phyloP scores from a whole-genome alignment of 768 basidiomycete genomes.

The Mycena floridula region DNA sequence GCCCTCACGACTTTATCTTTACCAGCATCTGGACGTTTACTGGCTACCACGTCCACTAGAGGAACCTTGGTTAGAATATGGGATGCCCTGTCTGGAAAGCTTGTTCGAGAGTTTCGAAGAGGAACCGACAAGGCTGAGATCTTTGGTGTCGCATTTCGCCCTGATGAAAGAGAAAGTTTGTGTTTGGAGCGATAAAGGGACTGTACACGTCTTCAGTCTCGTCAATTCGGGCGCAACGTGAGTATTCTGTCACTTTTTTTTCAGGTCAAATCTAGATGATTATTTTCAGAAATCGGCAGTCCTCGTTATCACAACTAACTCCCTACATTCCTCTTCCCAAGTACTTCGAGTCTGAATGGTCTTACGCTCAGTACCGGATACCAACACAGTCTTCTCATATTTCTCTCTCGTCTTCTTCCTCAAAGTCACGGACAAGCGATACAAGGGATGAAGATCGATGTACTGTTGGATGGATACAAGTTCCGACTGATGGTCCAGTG shows the following conservation, averaged over 20 bases:
- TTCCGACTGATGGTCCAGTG: constrained; percentile 28
- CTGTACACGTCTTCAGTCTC: constrained; percentile 84
- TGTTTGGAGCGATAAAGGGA: constrained; percentile 95
- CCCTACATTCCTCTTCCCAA: constrained; percentile 81
- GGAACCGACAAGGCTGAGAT: constrained; percentile 90
- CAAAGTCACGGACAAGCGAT: constrained; percentile 50
- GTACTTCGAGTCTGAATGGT: constrained; percentile 96
- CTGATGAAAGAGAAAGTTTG: constrained; percentile 82
- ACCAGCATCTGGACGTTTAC: constrained; percentile 68
- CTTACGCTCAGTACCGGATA: constrained; percentile 88
- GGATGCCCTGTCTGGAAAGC: constrained; percentile 69
- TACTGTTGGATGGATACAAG: constrained; percentile 80
- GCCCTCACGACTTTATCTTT: constrained; percentile 74
- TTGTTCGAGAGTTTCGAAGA: constrained; percentile 74
- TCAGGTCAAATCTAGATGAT: too few relatives aligned
- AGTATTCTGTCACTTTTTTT: constrained; percentile 24
- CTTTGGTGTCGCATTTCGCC: constrained; percentile 83
- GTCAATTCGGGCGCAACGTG: constrained; percentile 59
- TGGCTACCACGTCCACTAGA: constrained; percentile 78
- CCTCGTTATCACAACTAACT: constrained; percentile 72
- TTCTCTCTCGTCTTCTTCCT: constrained; percentile 58
- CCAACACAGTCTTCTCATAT: constrained; percentile 82
- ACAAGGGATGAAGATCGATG: constrained; percentile 80
- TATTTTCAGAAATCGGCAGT: constrained; percentile 68
- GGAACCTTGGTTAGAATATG: constrained; percentile 88